Base-by-base conservation (phyloP, 805 yeast genomes). In the Saccharomycopsis sp. region DNA sequence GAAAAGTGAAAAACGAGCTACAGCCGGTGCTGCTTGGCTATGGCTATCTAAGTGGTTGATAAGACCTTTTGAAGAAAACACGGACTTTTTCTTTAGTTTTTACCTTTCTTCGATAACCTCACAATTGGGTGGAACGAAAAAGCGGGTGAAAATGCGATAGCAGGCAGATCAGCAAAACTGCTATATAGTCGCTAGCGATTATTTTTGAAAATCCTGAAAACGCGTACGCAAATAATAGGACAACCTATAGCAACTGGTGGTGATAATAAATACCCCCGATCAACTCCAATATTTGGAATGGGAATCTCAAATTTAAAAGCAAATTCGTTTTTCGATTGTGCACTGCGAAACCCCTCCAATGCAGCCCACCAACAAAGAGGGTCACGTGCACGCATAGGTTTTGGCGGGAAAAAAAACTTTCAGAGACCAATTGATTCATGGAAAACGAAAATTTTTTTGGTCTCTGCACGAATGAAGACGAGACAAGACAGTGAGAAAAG, bases 251-350 rank as follows among this genome's bases (percentile, higher is more conserved):
- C n/a, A n/a, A n/a, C n/a, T n/a, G n/a, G n/a, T n/a, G n/a, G n/a
- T n/a, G n/a, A n/a, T n/a, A n/a, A n/a, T n/a, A n/a, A n/a, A n/a
- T n/a, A n/a, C n/a, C n/a, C n/a, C n/a, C n/a, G n/a, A n/a, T n/a
- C n/a, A n/a, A n/a, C n/a, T n/a, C n/a, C n/a, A n/a, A n/a, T n/a
- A n/a, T n/a, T n/a, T n/a, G n/a, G n/a, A n/a, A n/a, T n/a, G n/a
- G n/a, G n/a, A 16, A 75, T 81, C 20, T 79, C 79, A 5, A 79
- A 68, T 48, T 79, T 77, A 20, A 87, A 76, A n/a, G 94, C 95
- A 60, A 86, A 75, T 59, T 73, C 75, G 40, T 29, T 29, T 29
- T 29, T 29, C 37, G 37, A 29, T 29, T 29, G 37, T 29, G 37
- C 12, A 12, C n/a, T n/a, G 37, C 12, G 37, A 29, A 29, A 29